phyloP scores from a whole-genome alignment of 805 yeast species.

The Yamadazyma akitaensis region DNA sequence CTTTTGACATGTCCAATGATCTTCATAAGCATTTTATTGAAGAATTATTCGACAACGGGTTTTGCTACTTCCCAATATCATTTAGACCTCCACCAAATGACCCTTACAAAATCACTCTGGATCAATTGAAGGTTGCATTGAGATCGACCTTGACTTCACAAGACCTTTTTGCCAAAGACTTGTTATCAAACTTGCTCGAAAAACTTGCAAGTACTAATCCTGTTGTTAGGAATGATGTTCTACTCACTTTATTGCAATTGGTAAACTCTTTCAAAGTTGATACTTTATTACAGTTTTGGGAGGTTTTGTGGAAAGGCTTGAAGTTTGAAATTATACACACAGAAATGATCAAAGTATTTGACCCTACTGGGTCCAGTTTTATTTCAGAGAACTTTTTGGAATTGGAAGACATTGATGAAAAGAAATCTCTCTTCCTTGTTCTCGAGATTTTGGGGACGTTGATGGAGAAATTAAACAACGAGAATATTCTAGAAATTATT shows the following conservation, averaged over 20 bases:
- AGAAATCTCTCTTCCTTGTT: slow-evolving; percentile 33
- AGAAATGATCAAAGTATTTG: slow-evolving; percentile 34
- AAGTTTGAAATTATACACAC: slow-evolving; percentile 87
- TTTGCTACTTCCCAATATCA: slow-evolving; percentile 95
- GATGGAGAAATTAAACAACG: slow-evolving; percentile 6
- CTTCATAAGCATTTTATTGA: slow-evolving; percentile 45
- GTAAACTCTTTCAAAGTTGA: slow-evolving; percentile 48
- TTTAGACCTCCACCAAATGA: slow-evolving; percentile 91
- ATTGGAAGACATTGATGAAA: slow-evolving; percentile 34
- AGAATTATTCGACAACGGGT: slow-evolving; percentile 80
- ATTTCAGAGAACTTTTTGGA: slow-evolving; percentile 24
- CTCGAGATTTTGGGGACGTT: slow-evolving; percentile 36
- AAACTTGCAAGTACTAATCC: slow-evolving; percentile 77
- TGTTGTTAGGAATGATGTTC: slow-evolving; percentile 67
- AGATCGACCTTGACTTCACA: slow-evolving; percentile 62
- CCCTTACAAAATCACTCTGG: slow-evolving; percentile 76
- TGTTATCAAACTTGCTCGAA: slow-evolving; percentile 73
- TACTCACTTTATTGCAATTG: slow-evolving; percentile 59
- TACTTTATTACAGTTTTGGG: slow-evolving; percentile 59
- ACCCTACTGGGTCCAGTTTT: slow-evolving; percentile 20
- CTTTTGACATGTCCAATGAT: slow-evolving; percentile 23
- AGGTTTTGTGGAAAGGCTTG: slow-evolving; percentile 78
- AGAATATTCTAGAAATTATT: slow-evolving; percentile 4
- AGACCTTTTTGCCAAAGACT: slow-evolving; percentile 62
- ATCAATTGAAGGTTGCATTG: slow-evolving; percentile 61